A percentile compares a stretch with the other conserved stretches of the same genome.
These are phyloP conservation scores for Erigeron canadensis DNA, from an alignment of 129 eudicot species.

Conservation along the genomic window DNA sequence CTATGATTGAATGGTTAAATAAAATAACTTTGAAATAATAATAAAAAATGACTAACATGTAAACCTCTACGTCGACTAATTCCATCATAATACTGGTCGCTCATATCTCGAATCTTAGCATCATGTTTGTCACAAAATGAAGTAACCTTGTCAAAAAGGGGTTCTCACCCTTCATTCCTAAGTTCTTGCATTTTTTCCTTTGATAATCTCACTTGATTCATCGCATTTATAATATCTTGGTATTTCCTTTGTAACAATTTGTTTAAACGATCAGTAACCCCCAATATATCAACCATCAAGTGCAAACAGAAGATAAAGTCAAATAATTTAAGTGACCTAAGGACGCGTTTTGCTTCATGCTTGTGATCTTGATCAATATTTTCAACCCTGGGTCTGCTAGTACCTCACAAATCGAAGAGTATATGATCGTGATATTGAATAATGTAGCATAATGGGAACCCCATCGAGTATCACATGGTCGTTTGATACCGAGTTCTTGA, in stretches of 20 bases:
- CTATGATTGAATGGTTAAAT: too few relatives aligned
- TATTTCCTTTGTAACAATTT: background rate
- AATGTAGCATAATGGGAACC: background rate
- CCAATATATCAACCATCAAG: conserved; percentile 1
- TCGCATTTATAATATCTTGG: conserved; percentile 4
- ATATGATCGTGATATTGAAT: background rate
- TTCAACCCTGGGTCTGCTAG: background rate
- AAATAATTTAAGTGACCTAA: too few relatives aligned
- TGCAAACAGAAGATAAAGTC: too few relatives aligned
- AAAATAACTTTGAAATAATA: too few relatives aligned
- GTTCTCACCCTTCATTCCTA: background rate
- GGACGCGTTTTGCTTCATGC: background rate
- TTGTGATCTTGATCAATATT: background rate
- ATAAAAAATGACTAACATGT: background rate
- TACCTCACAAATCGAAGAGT: background rate
- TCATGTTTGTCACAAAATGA: background rate
- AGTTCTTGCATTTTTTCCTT: background rate
- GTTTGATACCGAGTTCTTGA: conserved; percentile 1
- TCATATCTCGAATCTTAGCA: too few relatives aligned
- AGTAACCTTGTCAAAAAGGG: background rate
- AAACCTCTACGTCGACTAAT: background rate
- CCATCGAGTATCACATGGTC: background rate
- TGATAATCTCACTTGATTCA: background rate
- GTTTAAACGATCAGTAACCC: background rate
- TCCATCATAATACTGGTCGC: too few relatives aligned